Percentiles rank a stretch among this genome's conserved stretches.
Conservation (phyloP, 768 basidiomycete genomes). For the Mycena galopus region DNA sequence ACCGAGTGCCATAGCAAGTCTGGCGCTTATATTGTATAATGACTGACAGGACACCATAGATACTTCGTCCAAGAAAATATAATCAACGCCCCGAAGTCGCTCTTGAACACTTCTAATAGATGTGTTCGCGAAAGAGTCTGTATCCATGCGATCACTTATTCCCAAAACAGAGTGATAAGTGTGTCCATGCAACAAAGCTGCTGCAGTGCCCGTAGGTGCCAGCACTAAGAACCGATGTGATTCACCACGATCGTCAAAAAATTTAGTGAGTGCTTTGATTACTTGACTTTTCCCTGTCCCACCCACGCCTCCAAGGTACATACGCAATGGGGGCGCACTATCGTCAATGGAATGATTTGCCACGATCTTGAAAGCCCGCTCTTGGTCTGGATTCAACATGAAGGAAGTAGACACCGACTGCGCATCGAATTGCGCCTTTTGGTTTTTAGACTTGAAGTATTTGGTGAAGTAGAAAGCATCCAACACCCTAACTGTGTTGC, state of each 20-base stretch:
- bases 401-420: too few species aligned
- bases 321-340: background rate
- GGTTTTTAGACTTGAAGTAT: background rate
- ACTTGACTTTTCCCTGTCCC: background rate
- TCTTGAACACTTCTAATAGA: too few species aligned
- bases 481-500: background rate
- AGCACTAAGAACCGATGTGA: background rate
- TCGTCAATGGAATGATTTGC: background rate
- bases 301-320: background rate
- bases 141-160: background rate
- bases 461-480: background rate
- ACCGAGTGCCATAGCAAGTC: background rate
- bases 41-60: background rate
- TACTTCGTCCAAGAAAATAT: background rate
- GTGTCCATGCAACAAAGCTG: background rate
- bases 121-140: too few species aligned
- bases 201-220: background rate
- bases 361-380: background rate
- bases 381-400: background rate
- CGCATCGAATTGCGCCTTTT: background rate
- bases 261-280: background rate
- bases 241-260: background rate
- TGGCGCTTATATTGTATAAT: background rate
- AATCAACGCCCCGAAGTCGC: background rate
- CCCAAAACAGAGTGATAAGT: background rate